These are phyloP conservation scores for Combretum micranthum DNA, from an alignment of 345 rosid genomes.

Conservation along the genomic window DNA sequence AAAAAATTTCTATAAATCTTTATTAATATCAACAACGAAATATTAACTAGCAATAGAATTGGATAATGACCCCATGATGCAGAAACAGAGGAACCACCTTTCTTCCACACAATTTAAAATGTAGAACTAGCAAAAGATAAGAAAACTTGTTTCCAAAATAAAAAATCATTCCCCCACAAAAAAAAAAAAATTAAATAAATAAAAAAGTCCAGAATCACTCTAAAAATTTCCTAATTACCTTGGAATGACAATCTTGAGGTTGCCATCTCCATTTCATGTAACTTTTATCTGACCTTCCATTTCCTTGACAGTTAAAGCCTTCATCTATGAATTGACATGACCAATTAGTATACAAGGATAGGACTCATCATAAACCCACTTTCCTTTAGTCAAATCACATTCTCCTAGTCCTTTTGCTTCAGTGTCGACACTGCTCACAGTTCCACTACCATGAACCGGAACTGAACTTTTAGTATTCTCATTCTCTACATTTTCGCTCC, in stretches of 20 bases:
- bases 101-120: too few relatives aligned
- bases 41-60: too few relatives aligned
- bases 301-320: slow-evolving; percentile 75
- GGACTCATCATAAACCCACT: slow-evolving; percentile 72
- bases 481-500: slow-evolving; percentile 12
- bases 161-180: too few relatives aligned
- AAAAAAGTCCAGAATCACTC: background rate
- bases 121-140: background rate
- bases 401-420: slow-evolving; percentile 18
- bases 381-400: slow-evolving; percentile 69
- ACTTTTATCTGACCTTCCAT: slow-evolving; percentile 62
- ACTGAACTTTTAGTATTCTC: slow-evolving; percentile 16
- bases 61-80: too few relatives aligned
- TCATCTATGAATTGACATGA: slow-evolving; percentile 93
- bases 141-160: too few relatives aligned
- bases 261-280: slow-evolving; percentile 92
- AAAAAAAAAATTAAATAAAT: background rate
- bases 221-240: slow-evolving; percentile 37
- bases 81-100: too few relatives aligned
- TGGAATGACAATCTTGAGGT: slow-evolving; percentile 65
- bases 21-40: too few relatives aligned
- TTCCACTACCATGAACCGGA: slow-evolving; percentile 8
- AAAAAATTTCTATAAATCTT: too few relatives aligned
- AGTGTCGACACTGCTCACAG: slow-evolving; percentile 3
- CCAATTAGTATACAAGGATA: slow-evolving; percentile 62